These are phyloP conservation scores for Oryza coarctata DNA, from an alignment of 176 grass and related monocot species.

Conservation along the genomic window DNA sequence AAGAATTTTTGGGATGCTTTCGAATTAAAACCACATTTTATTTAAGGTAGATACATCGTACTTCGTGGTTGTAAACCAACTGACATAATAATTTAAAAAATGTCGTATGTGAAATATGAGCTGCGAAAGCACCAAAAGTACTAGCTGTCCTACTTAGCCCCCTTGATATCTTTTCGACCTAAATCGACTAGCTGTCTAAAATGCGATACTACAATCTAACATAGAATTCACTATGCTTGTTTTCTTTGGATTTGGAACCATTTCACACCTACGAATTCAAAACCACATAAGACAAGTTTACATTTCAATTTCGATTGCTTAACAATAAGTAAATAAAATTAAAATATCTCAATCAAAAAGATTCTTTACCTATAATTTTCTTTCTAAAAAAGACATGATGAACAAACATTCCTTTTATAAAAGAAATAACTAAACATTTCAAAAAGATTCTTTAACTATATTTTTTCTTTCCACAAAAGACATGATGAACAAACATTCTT, in stretches of 20 bases:
- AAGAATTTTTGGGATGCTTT: neutral
- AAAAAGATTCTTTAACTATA: too few species aligned
- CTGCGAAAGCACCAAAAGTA: neutral
- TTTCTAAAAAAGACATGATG: too few species aligned
- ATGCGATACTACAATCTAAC: neutral
- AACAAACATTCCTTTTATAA: too few species aligned
- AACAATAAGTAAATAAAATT: too few species aligned
- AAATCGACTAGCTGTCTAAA: neutral
- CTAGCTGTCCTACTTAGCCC: too few species aligned
- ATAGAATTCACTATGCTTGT: neutral
- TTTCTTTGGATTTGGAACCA: neutral
- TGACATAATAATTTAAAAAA: neutral
- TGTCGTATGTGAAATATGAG: neutral
- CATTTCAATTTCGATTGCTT: neutral
- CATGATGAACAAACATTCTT: too few species aligned
- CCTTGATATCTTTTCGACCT: neutral
- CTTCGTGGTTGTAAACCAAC: neutral
- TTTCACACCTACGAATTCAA: neutral
- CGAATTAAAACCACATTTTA: neutral
- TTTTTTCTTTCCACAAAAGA: too few species aligned
- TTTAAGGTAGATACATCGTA: neutral
- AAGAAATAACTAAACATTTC: too few species aligned
- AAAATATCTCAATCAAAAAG: too few species aligned
- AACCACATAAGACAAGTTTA: neutral
- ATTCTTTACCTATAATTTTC: too few species aligned